These are phyloP conservation scores for Ascochyta clinopodiicola DNA, from an alignment of 2,329 filamentous ascomycete species.

Conservation along the genomic window DNA sequence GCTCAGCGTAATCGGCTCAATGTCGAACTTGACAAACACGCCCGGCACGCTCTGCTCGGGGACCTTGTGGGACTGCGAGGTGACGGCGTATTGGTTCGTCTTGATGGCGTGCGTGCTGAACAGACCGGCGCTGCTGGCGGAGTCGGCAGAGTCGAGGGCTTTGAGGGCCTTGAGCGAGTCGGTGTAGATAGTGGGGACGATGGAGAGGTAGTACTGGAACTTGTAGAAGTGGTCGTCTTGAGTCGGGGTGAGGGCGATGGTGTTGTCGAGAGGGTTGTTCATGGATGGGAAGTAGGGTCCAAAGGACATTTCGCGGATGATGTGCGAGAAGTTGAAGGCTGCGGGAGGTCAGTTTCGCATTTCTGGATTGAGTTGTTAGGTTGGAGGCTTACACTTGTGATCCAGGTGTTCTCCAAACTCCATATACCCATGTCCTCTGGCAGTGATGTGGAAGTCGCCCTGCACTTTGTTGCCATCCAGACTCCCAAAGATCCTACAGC, in stretches of 20 bases:
- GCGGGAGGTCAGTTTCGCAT: conserved; percentile 15
- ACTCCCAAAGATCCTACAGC: conserved; percentile 88
- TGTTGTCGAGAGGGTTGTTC: conserved; percentile 91
- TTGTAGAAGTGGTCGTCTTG: conserved; percentile 85
- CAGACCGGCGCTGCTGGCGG: conserved; percentile 44
- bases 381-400: conserved; percentile 69
- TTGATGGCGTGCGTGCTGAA: conserved; percentile 67
- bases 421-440: conserved; percentile 91
- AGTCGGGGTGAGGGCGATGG: conserved; percentile 81
- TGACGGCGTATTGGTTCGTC: conserved; percentile 98
- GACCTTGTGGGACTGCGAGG: conserved; percentile 78
- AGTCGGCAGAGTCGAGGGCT: conserved; percentile 47
- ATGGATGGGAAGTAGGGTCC: conserved; percentile 96
- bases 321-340: conserved; percentile 98
- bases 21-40: conserved; percentile 98
- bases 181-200: conserved; percentile 93
- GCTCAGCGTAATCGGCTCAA: conserved; percentile 89
- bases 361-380: background rate
- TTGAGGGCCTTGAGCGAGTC: conserved; percentile 57
- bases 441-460: conserved; percentile 97
- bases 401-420: conserved; percentile 82
- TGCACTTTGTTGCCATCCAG: conserved; percentile 96
- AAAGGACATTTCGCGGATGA: conserved; percentile 94
- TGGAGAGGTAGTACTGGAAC: conserved; percentile 96
- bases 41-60: conserved; percentile 77